These are phyloP conservation scores for Aspergillus affinis DNA, from an alignment of 495 filamentous ascomycete genomes.

Conservation along the genomic window DNA sequence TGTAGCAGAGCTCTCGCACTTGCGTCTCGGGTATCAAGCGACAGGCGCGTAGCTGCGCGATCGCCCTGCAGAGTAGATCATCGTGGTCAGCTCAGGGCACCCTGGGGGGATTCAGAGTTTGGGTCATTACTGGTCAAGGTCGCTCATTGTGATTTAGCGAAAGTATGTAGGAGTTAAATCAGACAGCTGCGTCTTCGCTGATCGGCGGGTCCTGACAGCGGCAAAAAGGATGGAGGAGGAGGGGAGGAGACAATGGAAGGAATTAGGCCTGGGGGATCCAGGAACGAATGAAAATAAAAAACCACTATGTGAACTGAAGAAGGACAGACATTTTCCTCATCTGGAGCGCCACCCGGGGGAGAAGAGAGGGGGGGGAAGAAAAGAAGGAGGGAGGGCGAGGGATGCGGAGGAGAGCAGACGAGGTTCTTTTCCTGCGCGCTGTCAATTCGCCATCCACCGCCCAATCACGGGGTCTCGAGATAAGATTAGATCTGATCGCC, in stretches of 20 bases:
- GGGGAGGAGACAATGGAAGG: conserved; percentile 3
- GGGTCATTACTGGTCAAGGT: conserved; percentile 70
- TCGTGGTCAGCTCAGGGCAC: conserved; percentile 13
- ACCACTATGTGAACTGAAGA: conserved; percentile 23
- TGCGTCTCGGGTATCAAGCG: conserved; percentile 93
- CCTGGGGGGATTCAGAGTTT: too few species aligned
- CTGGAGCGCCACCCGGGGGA: conserved; percentile 5
- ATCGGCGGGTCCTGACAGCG: conserved; percentile 21
- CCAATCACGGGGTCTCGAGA: conserved; percentile 40
- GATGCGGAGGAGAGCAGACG: conserved; percentile 7
- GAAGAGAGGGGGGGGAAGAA: not conserved
- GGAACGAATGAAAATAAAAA: conserved; percentile 12
- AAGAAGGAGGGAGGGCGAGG: not conserved
- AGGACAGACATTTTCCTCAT: conserved; percentile 25
- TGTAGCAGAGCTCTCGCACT: conserved; percentile 96
- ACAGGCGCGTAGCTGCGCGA: conserved; percentile 90
- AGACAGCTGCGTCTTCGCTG: conserved; percentile 12
- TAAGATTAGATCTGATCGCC: conserved; percentile 49
- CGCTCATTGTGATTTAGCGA: conserved; percentile 65
- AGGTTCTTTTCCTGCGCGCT: conserved; percentile 7
- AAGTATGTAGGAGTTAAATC: conserved; percentile 8
- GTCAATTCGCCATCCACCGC: conserved; percentile 9
- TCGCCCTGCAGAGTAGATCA: conserved; percentile 62
- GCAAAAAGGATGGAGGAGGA: conserved; percentile 7
- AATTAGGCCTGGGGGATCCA: conserved; percentile 1